These are phyloP conservation scores for Eimeria falciformis DNA, from an alignment of 169 alveolate genomes.

Conservation along the genomic window DNA sequence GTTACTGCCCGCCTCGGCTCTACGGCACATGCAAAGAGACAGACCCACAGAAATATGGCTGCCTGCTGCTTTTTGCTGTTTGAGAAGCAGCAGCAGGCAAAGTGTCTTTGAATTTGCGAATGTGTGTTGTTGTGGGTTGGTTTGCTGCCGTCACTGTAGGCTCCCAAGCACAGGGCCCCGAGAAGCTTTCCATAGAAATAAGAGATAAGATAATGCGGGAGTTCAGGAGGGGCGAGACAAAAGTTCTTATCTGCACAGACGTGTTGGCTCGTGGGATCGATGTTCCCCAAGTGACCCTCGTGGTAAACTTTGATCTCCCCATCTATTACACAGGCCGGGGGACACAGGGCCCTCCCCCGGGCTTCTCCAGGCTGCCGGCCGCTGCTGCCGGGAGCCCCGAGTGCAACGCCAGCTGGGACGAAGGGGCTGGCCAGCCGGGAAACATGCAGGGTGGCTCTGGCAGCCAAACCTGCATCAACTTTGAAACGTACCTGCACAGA, in stretches of 20 bases:
- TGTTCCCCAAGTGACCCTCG: constrained; percentile 95
- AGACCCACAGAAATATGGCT: no score
- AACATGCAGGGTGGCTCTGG: background rate
- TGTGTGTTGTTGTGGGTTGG: background rate
- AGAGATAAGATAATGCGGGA: constrained; percentile 97
- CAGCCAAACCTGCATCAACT: constrained; percentile 7
- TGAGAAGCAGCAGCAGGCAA: no score
- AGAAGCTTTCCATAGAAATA: constrained; percentile 94
- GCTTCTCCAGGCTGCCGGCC: background rate
- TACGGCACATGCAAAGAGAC: no score
- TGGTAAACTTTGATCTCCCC: constrained; percentile 95
- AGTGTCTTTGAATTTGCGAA: background rate
- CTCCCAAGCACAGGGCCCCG: constrained; percentile 86
- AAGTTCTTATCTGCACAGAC: constrained; percentile 98
- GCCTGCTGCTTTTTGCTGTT: no score
- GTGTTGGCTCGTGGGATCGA: constrained; percentile 98
- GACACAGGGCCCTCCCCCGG: background rate
- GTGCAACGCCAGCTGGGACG: background rate
- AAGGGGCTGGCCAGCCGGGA: constrained; percentile 3
- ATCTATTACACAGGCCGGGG: constrained; percentile 75
- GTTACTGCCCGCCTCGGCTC: no score
- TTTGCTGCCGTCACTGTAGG: background rate
- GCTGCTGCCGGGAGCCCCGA: background rate
- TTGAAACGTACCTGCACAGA: constrained; percentile 96
- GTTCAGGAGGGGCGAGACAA: constrained; percentile 95